Base-by-base conservation (phyloP, 805 yeast genomes). In the Wickerhamiella lipophila region DNA sequence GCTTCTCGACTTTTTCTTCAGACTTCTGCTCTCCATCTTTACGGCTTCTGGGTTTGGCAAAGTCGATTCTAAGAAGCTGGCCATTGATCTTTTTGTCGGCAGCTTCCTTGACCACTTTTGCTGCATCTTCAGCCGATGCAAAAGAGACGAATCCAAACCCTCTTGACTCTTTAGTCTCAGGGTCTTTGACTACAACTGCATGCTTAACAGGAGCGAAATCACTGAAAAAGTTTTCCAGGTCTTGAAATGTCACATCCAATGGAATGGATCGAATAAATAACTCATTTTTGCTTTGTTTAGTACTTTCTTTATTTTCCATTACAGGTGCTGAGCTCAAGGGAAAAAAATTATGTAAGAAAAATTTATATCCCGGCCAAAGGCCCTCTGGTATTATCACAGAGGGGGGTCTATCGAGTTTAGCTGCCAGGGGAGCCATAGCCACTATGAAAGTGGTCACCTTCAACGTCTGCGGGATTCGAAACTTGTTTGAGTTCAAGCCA, bases 91-190 rank as follows among this genome's bases (percentile, higher is more conserved):
- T 83, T 42, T 69, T 59, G 60, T 73, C 80, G 62, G 79, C 78
- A 13, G 89, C 70, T 55, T 77, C 75, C 18, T 72, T 76, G 53
- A 88, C 68, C 0, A 96, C 96, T 42, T 74, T 68, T 36, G 74
- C 62, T 0, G 96, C 83, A 61, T 92, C 98, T 43, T 86, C 95
- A 54, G 84, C 87, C 44, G 75, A 66, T 1, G 83, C 77, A 64
- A 92, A 92, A 32, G 94, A 81, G 13, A 87, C 98, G 64, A 92
- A 92, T 2, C 98, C 98, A 66, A 88, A 92, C 1, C 98, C 97
- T 63, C 88, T 75, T 2, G 96, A 85, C 41, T 81, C 73, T 5
- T 66, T 65, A 49, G 83, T 76, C 30, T 81, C 77, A 9, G 70
- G 70, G 60, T 88, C 96, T 35, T 72, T 81, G 15, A 92, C 97